Base-by-base conservation (phyloP, 202 grass and related monocot genomes). In the Dendrocalamus latiflorus region DNA sequence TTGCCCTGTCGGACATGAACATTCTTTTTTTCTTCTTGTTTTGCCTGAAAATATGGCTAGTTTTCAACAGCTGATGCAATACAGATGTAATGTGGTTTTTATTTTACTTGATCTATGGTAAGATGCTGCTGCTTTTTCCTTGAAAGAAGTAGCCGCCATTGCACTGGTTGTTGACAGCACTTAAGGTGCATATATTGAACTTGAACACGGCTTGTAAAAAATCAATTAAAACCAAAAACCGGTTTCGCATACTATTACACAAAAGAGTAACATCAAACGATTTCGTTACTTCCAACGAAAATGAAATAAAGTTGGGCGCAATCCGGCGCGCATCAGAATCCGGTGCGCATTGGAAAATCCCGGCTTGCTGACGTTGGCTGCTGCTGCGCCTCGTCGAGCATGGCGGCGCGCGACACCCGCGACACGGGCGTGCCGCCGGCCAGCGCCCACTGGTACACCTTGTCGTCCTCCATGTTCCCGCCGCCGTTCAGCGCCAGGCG, bases 21-120 rank as follows among this genome's bases (percentile, higher is more conserved):
- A 15, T 13, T 64, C 18, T 57, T 74, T 42, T 49, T 60, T n/a
- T n/a, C n/a, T n/a, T n/a, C 13, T 75, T 76, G 70, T 58, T 34
- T 79, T 73, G 78, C 72, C 72, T 81, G 53, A 55, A 79, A 75
- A 73, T 78, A n/a, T 74, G 44, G 22, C 66, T 82, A 67, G 59
- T 66, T 78, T 72, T 60, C 9, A 48, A 39, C 49, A 38, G 30
- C 48, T 49, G 14, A 48, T 80, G 69, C 50, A 24, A 24, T 8
- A 37, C 49, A 58, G 18, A 43, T 30, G 8, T 45, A 11, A 24
- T 9, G 17, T 53, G 4, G 22, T 54, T 36, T 49, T 14, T 72
- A 20, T 38, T 73, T 51, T 63, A n/a, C 13, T 38, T 63, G 39
- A 4, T n/a, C 55, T 13, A 0, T 43, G 22, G 8, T 25, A 10